These are phyloP conservation scores for Piromyces finnis DNA, from an alignment of 192 early-diverging fungal species.

Conservation along the genomic window DNA sequence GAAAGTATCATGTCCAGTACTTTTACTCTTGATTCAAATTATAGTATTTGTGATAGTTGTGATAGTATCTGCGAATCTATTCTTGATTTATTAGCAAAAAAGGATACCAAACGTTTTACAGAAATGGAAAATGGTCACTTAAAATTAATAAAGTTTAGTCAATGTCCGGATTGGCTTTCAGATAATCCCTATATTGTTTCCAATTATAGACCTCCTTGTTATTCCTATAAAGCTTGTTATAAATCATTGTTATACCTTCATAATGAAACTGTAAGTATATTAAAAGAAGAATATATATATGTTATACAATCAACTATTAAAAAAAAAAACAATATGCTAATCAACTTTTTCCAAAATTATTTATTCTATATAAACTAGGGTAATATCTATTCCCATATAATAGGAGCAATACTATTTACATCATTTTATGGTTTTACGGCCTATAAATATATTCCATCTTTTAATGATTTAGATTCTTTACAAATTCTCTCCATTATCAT, in stretches of 20 bases:
- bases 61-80: not conserved
- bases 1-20: no score
- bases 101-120: not conserved
- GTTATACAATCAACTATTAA: no score
- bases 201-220: conserved; percentile 62
- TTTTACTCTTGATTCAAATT: not conserved
- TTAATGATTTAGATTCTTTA: not conserved
- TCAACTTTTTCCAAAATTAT: no score
- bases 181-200: conserved; percentile 63
- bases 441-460: not conserved
- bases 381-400: no score
- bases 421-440: not conserved
- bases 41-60: not conserved
- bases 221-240: conserved; percentile 58
- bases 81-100: not conserved
- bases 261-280: conserved; percentile 53
- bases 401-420: not conserved
- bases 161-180: conserved; percentile 48
- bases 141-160: not conserved
- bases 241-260: conserved; percentile 63
- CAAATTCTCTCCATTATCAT: not conserved
- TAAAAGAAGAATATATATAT: no score
- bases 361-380: no score
- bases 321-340: no score
- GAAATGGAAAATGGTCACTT: not conserved